These are phyloP conservation scores for Protea cynaroides DNA, from an alignment of 164 flowering plant genomes.

Conservation along the genomic window DNA sequence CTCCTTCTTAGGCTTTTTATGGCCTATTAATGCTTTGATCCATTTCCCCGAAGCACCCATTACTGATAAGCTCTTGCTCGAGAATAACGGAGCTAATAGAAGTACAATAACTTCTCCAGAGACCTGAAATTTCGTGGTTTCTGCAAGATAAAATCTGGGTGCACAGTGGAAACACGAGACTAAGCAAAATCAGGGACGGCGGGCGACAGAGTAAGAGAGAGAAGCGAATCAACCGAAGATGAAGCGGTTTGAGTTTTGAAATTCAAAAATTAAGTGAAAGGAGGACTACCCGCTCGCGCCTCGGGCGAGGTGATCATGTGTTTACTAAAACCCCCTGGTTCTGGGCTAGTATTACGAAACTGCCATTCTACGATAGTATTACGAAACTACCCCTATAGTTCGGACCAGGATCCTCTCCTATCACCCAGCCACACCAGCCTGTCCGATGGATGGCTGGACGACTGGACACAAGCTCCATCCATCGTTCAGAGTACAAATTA, in stretches of 20 bases:
- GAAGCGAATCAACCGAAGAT: neutral
- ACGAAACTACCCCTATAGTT: conserved; percentile 12
- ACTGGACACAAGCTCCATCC: too few species aligned
- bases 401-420: too few species aligned
- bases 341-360: neutral
- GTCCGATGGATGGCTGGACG: too few species aligned
- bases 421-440: too few species aligned
- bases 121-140: neutral
- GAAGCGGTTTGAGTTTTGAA: conserved; percentile 18
- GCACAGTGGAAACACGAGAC: too few species aligned
- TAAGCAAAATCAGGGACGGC: too few species aligned
- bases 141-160: neutral
- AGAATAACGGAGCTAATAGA: neutral
- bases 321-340: too few species aligned
- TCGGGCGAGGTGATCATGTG: neutral
- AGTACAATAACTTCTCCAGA: neutral
- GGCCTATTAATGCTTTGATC: conserved; percentile 62
- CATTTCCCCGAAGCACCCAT: conserved; percentile 92
- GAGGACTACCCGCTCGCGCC: conserved; percentile 17
- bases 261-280: conserved; percentile 13
- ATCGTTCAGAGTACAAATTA: too few species aligned
- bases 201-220: too few species aligned
- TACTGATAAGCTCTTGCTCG: conserved; percentile 1
- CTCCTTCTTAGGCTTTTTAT: conserved; percentile 37
- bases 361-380: too few species aligned